These are phyloP conservation scores for Didymella sp. DNA, from an alignment of 2,329 filamentous ascomycete genomes.

Conservation along the genomic window DNA sequence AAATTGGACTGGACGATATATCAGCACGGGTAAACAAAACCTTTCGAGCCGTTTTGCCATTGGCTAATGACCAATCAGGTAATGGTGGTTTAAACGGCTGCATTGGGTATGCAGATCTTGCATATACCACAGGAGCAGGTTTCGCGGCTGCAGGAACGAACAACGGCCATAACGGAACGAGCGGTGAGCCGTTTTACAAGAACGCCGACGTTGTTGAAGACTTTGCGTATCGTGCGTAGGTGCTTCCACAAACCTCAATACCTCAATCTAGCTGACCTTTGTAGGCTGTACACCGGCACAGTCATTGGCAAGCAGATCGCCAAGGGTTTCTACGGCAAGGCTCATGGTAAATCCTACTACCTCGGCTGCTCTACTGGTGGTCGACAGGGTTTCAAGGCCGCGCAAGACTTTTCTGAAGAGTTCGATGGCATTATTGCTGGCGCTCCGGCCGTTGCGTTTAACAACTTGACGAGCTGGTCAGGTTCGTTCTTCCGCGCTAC, in stretches of 20 bases:
- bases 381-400: slow-evolving; percentile 47
- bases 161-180: slow-evolving; percentile 54
- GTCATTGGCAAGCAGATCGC: slow-evolving; percentile 52
- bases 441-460: slow-evolving; percentile 44
- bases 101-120: slow-evolving; percentile 49
- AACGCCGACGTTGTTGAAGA: slow-evolving; percentile 57
- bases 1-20: slow-evolving; percentile 51
- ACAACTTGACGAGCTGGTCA: slow-evolving; percentile 46
- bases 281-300: slow-evolving; percentile 43
- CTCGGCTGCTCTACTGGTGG: slow-evolving; percentile 49
- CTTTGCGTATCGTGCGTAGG: slow-evolving; percentile 55
- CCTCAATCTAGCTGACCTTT: neutral
- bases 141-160: slow-evolving; percentile 53
- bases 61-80: slow-evolving; percentile 16
- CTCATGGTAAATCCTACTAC: slow-evolving; percentile 52
- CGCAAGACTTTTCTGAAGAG: slow-evolving; percentile 45
- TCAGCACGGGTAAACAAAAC: slow-evolving; percentile 19
- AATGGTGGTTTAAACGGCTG: slow-evolving; percentile 55
- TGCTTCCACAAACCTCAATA: neutral
- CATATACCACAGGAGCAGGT: slow-evolving; percentile 49
- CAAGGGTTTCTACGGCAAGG: slow-evolving; percentile 50
- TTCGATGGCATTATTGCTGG: slow-evolving; percentile 50
- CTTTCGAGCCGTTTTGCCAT: neutral
- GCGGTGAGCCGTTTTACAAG: slow-evolving; percentile 56
- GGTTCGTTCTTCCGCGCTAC: slow-evolving; percentile 41